Base-by-base conservation (phyloP, 2,329 filamentous ascomycete species). In the Trichoderma pleuroti region DNA sequence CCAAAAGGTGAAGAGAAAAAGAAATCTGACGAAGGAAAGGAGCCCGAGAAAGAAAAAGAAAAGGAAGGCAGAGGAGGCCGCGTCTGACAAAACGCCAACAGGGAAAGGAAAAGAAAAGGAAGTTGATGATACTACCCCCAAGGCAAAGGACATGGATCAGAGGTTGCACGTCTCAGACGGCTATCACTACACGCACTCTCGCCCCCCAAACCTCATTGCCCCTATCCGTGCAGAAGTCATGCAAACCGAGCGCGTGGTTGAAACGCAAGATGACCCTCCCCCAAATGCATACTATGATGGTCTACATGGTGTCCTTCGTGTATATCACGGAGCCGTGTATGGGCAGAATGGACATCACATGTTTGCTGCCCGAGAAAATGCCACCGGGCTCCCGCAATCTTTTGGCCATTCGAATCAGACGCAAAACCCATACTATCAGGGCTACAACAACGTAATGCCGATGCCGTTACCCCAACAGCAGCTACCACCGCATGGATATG, bases 281-380 rank as follows among this genome's bases (percentile, higher is more conserved):
- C 88, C 87, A 14, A 90, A 90, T 74, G 86, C 88, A 54, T 90
- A 87, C 75, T 86, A 85, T 74, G 87, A 90, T 74, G 76, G 80
- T n/a, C 80, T 82, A 59, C 82, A 84, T 72, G 84, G 86, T 36
- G 77, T 87, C 24, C 81, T 88, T 63, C 85, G 87, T 16, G 84
- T 89, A 30, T 90, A 90, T 72, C 85, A 90, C 72, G 87, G 87
- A 0, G 83, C 84, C 3, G 79, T 81, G 0, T 90, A 87, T 74
- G 86, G 87, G 5, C 82, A 84, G 28, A 79, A 81, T 28, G 81
- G 81, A 1, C 74, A 75, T 28, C 76, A 79, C 3, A 75, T 87
- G n/a, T 86, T 88, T 74, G 85, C 86, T 2, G 85, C 86, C 3
- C 77, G 75, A 8, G 79, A 78, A 7, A 74, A 79, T 28, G 72